Evolutionary conservation across 805 yeast genomes (phyloP).

Genomic region (Pichia gijzeniarum): DNA sequence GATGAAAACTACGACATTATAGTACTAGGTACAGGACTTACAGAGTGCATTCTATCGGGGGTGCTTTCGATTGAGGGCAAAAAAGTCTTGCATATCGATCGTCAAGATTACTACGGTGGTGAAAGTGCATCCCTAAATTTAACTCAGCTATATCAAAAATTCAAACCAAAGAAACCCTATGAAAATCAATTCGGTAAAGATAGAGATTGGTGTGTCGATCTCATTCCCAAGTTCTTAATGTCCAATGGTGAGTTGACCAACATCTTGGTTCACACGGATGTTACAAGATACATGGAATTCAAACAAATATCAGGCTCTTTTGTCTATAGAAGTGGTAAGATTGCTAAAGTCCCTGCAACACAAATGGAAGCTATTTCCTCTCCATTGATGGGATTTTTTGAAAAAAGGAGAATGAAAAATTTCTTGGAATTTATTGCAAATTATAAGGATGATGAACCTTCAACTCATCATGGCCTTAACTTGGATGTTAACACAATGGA

Average conservation of each 20-base stretch:
- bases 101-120: constrained; percentile 94
- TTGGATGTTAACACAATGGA: constrained; percentile 87
- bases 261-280: constrained; percentile 91
- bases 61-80: constrained; percentile 95
- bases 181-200: constrained; percentile 76
- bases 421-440: constrained; percentile 83
- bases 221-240: constrained; percentile 95
- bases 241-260: constrained; percentile 96
- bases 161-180: constrained; percentile 74
- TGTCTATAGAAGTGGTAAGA: constrained; percentile 83
- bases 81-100: constrained; percentile 92
- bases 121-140: constrained; percentile 82
- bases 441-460: constrained; percentile 68
- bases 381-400: constrained; percentile 92
- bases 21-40: constrained; percentile 89
- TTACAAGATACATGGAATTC: constrained; percentile 91
- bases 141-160: constrained; percentile 68
- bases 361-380: constrained; percentile 88
- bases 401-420: constrained; percentile 89
- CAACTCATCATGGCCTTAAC: constrained; percentile 82
- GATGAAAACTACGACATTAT: constrained; percentile 97
- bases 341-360: constrained; percentile 91
- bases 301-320: constrained; percentile 95
- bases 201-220: constrained; percentile 96
- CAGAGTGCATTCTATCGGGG: constrained; percentile 94